Conservation (phyloP, 192 early-diverging fungal species). For the Coemansia sp. region DNA sequence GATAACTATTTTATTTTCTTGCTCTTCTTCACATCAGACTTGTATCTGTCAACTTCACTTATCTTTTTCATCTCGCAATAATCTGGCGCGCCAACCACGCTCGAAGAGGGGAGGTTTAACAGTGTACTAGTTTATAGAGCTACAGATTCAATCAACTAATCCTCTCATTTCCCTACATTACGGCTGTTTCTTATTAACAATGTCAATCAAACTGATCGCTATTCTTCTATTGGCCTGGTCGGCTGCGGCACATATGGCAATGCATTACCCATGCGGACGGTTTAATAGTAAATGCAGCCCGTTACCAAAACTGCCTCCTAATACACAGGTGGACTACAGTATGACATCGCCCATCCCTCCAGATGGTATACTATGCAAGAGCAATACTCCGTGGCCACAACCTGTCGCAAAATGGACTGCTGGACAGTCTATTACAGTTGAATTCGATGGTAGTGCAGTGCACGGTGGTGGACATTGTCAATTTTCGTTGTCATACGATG, state of each 20-base stretch:
- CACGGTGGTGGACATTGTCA: conserved; percentile 62
- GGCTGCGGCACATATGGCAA: conserved; percentile 48
- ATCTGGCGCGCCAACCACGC: too few relatives aligned
- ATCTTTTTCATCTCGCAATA: background rate
- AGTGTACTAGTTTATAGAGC: background rate
- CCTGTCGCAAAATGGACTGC: conserved; percentile 48
- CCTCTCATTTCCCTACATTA: background rate
- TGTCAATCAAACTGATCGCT: background rate
- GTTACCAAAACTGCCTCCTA: conserved; percentile 28
- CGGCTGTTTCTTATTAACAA: background rate
- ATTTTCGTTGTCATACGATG: conserved; percentile 61
- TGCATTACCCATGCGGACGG: conserved; percentile 43
- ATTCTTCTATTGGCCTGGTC: conserved; percentile 6
- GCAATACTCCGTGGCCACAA: conserved; percentile 19
- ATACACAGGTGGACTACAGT: conserved; percentile 23
- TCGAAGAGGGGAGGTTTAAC: background rate
- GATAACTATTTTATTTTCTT: background rate
- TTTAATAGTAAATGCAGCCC: conserved; percentile 13
- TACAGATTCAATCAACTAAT: background rate
- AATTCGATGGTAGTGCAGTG: conserved; percentile 39
- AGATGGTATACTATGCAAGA: conserved; percentile 23
- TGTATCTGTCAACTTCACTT: background rate
- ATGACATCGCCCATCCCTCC: conserved; percentile 29
- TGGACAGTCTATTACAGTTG: conserved; percentile 44
- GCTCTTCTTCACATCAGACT: background rate